Percentiles rank a stretch among this genome's conserved stretches.
phyloP scores from a whole-genome alignment of 2,329 filamentous ascomycete species.

The Aquanectria penicillioides region DNA sequence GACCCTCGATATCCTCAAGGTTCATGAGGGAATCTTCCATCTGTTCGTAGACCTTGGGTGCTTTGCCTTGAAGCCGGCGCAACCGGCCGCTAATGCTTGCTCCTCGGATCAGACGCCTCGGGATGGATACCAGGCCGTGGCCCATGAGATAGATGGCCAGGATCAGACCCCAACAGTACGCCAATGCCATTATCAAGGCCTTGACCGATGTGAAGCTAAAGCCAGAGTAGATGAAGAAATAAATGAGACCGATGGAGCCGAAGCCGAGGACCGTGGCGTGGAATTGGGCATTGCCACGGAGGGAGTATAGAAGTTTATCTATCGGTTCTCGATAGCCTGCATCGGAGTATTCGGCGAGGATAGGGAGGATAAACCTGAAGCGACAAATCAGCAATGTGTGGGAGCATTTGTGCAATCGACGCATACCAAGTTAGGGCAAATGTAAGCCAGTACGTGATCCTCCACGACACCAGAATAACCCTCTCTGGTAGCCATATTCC shows the following conservation, averaged over 20 bases:
- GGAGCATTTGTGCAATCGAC: not conserved
- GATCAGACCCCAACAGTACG: conserved; percentile 92
- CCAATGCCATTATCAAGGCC: conserved; percentile 87
- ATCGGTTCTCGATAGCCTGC: conserved; percentile 90
- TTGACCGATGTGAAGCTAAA: conserved; percentile 80
- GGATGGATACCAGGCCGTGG: conserved; percentile 92
- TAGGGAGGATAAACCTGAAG: conserved; percentile 83
- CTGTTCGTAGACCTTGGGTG: conserved; percentile 85
- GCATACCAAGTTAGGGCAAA: conserved; percentile 91
- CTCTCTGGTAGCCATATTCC: conserved; percentile 89
- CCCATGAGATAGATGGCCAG: conserved; percentile 98
- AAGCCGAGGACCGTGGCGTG: conserved; percentile 81
- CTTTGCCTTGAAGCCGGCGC: conserved; percentile 78
- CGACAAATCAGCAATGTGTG: conserved; percentile 26
- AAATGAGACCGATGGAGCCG: conserved; percentile 78
- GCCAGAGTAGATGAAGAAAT: conserved; percentile 83
- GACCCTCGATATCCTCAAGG: conserved; percentile 82
- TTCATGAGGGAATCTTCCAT: conserved; percentile 85
- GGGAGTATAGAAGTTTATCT: conserved; percentile 82
- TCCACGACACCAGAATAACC: conserved; percentile 87
- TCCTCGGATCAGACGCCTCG: conserved; percentile 81
- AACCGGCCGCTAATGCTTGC: conserved; percentile 80
- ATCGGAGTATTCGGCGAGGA: conserved; percentile 94
- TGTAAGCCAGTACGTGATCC: conserved; percentile 96
- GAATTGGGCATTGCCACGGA: conserved; percentile 89